Evolutionary conservation across 345 rosid species (phyloP).

Genomic region (Salix arbutifolia): DNA sequence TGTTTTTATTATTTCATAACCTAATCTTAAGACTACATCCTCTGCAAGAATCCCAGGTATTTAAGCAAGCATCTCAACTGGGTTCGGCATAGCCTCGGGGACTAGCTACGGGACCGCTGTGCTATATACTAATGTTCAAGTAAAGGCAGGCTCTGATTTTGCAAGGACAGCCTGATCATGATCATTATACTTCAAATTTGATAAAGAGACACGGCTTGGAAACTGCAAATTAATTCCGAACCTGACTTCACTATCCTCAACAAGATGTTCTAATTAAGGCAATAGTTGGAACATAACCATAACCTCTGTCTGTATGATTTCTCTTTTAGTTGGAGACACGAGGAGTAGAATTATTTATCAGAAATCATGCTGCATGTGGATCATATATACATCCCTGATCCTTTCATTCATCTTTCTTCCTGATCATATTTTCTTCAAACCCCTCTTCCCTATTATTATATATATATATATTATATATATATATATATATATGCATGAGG

Average conservation of each 20-base stretch:
- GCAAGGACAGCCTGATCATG: conserved; percentile 14
- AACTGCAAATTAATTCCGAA: neutral
- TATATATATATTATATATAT: too few relatives aligned
- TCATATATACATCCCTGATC: neutral
- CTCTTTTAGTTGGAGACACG: neutral
- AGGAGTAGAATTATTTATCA: neutral
- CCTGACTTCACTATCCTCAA: neutral
- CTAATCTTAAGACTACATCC: neutral
- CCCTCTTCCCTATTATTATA: too few relatives aligned
- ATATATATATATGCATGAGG: too few relatives aligned
- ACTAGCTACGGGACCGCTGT: conserved; percentile 16
- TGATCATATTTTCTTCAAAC: too few relatives aligned
- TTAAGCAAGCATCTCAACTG: conserved; percentile 8
- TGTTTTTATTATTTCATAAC: too few relatives aligned
- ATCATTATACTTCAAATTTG: neutral
- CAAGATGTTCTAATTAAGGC: neutral
- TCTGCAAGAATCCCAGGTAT: conserved; percentile 16
- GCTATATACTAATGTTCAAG: conserved; percentile 6
- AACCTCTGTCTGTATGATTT: neutral
- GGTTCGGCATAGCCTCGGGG: neutral
- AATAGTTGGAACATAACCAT: neutral
- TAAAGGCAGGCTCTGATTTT: conserved; percentile 2
- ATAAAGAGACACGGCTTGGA: neutral
- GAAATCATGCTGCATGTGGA: neutral
- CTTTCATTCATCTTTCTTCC: too few relatives aligned